Base-by-base conservation (phyloP, 106 monocot genomes). In the Agapanthus africanus region DNA sequence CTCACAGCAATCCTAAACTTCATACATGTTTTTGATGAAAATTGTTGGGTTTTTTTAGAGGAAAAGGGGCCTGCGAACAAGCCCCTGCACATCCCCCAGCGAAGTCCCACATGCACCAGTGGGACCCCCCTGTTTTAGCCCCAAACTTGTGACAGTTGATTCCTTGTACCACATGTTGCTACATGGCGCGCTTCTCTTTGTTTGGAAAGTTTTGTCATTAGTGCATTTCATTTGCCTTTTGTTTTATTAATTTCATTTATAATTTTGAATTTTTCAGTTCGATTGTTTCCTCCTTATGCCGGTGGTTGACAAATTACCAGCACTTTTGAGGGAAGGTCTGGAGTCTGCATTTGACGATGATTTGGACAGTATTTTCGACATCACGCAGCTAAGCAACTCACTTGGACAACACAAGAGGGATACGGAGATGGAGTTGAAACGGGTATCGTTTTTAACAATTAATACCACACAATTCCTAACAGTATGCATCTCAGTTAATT, bases 271-370 rank as follows among this genome's bases (percentile, higher is more conserved):
- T 68, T 67, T 75, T 46, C 84, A 94, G 93, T 94, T 90, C 65
- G 90, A 94, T 77, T 94, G 93, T 71, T 94, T 94, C 66, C 82
- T 94, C 41, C 93, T 94, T 14, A 90, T 94, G 93, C 93, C 87
- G 37, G 78, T 94, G 19, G 84, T 94, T 13, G 93, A 94, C 76
- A 87, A 90, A 64, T 59, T 94, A 65, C 93, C 93, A 18, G 84
- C 90, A 3, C 72, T 87, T 78, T 64, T 94, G 70, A 74, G 83
- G 60, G 90, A 94, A 80, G 93, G 87, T 40, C 71, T 94, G 40
- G 90, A 90, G 26, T 87, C 84, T 49, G 87, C 84, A 28, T 90
- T 90, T 73, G 84, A 81, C 67, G 87, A 94, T 74, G 90, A 94
- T 71, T 69, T 94, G 74, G 90, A 87, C 47, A 87, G 50, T 36